Conservation (phyloP, 2,329 filamentous ascomycete genomes). For the Nigrospora oryzae region DNA sequence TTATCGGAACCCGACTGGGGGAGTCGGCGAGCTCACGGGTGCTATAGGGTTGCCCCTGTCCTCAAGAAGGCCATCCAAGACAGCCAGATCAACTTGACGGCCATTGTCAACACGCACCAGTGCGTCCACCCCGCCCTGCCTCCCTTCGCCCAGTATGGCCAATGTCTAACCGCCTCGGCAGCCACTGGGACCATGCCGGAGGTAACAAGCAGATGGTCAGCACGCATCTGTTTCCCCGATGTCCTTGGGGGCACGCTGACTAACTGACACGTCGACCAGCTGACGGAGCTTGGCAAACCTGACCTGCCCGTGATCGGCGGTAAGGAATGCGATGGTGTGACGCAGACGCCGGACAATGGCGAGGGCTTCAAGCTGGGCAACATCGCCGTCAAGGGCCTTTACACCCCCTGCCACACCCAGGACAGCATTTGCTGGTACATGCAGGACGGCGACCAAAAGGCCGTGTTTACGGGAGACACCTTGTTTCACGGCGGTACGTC, state of each 20-base stretch:
- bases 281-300: constrained; percentile 41
- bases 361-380: constrained; percentile 75
- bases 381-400: constrained; percentile 77
- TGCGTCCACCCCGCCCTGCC: constrained; percentile 36
- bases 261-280: constrained; percentile 12
- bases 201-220: constrained; percentile 77
- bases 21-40: background rate
- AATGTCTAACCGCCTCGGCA: constrained; percentile 23
- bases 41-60: constrained; percentile 45
- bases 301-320: constrained; percentile 77
- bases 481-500: constrained; percentile 78
- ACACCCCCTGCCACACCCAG: constrained; percentile 96
- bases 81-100: constrained; percentile 72
- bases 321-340: constrained; percentile 75
- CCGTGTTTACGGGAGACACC: constrained; percentile 93
- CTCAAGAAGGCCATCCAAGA: constrained; percentile 65
- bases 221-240: background rate
- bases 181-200: constrained; percentile 90
- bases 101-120: constrained; percentile 97
- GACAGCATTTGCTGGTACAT: constrained; percentile 96
- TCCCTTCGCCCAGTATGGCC: background rate
- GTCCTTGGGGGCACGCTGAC: background rate
- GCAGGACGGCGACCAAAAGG: constrained; percentile 67
- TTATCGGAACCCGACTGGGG: background rate
- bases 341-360: constrained; percentile 64